Evolutionary conservation across 495 filamentous ascomycete genomes (phyloP), one percentile per base, ranked within the genome.

Genomic region (Cercophora newfieldiana): DNA sequence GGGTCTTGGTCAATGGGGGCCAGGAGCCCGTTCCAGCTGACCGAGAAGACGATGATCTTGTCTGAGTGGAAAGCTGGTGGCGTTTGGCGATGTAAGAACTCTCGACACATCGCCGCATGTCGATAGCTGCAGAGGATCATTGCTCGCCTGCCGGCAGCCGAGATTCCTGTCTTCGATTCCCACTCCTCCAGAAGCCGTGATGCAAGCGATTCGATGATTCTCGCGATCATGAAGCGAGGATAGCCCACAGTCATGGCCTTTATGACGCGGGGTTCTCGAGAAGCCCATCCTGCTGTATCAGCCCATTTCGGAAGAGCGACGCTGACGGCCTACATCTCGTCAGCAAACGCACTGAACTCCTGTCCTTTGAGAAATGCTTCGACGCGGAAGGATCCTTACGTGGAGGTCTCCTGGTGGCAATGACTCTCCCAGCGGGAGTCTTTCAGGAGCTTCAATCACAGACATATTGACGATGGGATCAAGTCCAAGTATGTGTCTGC

Each of bases 281-380:
- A 33, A 3, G 66, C 72, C 73, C 73, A 75, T 3, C 73, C 73
- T n/a, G 71, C 47, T 0, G 66, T 71, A 50, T 75, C 72, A 12
- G 49, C 49, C 73, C 73, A 75, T 25, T 58, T 71, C 2, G 73
- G 73, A 33, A 75, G 66, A 16, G 68, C 65, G n/a, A 75, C 73
- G 37, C 72, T 70, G 33, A 75, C 31, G 19, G 66, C 73, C 73
- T 75, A 29, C 5, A 8, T 57, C 25, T 6, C 4, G 56, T 24
- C 31, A 37, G 19, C 19, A 44, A 33, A 33, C 26, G 18, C 12
- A 12, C 8, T 50, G 28, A 47, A 2, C 7, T 26, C 1, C 1
- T n/a, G n/a, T n/a, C n/a, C n/a, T n/a, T n/a, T n/a, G n/a, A n/a
- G n/a, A n/a, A n/a, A n/a, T n/a, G n/a, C n/a, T n/a, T n/a, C n/a